Evolutionary conservation across 768 basidiomycete genomes (phyloP).

Genomic region (Cystofilobasidium macerans): DNA sequence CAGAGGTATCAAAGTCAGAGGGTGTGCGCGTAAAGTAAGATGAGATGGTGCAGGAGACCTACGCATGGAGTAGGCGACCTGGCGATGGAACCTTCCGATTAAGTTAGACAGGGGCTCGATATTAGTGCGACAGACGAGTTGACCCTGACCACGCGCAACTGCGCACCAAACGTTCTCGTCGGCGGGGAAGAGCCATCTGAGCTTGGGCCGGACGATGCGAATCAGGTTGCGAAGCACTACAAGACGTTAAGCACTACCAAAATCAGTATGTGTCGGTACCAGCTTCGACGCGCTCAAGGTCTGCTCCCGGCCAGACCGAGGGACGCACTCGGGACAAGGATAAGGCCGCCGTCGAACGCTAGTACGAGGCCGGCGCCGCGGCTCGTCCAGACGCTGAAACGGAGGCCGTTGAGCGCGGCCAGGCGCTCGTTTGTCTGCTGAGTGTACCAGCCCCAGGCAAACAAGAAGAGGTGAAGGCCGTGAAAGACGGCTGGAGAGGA

Average conservation of each 20-base stretch:
- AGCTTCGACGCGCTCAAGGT: no score
- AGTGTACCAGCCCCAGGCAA: constrained; percentile 78
- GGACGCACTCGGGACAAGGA: constrained; percentile 57
- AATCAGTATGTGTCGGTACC: background rate
- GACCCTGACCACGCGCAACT: no score
- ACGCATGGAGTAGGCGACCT: constrained; percentile 81
- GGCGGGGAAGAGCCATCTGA: constrained; percentile 75
- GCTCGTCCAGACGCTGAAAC: constrained; percentile 77
- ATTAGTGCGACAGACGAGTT: no score
- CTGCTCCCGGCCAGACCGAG: no score
- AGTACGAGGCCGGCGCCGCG: constrained; percentile 85
- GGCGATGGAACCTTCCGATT: constrained; percentile 50
- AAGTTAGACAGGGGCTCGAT: background rate
- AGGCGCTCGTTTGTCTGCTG: constrained; percentile 55
- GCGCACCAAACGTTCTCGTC: constrained; percentile 88
- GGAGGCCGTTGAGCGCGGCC: constrained; percentile 64
- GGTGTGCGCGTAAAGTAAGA: background rate
- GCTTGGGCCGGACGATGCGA: constrained; percentile 64
- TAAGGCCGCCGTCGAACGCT: constrained; percentile 73
- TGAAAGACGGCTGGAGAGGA: background rate
- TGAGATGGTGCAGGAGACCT: constrained; percentile 32
- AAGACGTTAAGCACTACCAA: background rate
- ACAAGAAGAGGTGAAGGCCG: constrained; percentile 15
- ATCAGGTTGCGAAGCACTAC: constrained; percentile 72
- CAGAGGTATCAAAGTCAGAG: background rate